Conservation (phyloP, 208 protist species). For the Naegleria gruberi region DNA sequence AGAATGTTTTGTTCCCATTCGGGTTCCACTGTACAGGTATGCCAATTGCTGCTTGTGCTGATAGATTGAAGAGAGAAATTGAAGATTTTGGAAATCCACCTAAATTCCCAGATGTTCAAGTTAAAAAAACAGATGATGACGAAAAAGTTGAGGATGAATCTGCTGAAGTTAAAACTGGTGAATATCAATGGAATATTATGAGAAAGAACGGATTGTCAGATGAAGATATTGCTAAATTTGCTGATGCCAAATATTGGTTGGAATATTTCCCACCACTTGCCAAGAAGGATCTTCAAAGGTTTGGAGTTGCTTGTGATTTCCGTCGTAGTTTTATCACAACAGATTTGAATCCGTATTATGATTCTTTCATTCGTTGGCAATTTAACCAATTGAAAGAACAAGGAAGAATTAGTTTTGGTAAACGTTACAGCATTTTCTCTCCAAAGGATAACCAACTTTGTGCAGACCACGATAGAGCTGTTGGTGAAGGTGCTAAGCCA, state of each 20-base stretch:
- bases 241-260: constrained; percentile 94
- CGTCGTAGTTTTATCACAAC: constrained; percentile 99
- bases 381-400: constrained; percentile 76
- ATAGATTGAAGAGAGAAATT: constrained; percentile 87
- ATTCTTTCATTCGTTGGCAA: constrained; percentile 97
- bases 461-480: constrained; percentile 96
- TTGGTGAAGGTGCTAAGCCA: constrained; percentile 90
- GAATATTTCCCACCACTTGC: constrained; percentile 96
- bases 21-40: constrained; percentile 99
- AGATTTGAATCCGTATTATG: constrained; percentile 97
- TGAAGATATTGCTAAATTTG: constrained; percentile 93
- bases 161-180: constrained; percentile 65
- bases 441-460: constrained; percentile 96
- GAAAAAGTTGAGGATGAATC: constrained; percentile 22
- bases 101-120: constrained; percentile 49
- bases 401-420: constrained; percentile 91
- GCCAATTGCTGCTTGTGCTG: constrained; percentile 97
- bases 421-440: constrained; percentile 97
- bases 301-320: constrained; percentile 94
- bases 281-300: constrained; percentile 80
- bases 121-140: constrained; percentile 21
- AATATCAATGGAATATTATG: constrained; percentile 97
- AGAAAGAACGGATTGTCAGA: constrained; percentile 83
- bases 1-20: constrained; percentile 97
- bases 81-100: constrained; percentile 71